These are phyloP conservation scores for Glaciozyma antarctica DNA, from an alignment of 768 basidiomycete genomes.

Conservation along the genomic window DNA sequence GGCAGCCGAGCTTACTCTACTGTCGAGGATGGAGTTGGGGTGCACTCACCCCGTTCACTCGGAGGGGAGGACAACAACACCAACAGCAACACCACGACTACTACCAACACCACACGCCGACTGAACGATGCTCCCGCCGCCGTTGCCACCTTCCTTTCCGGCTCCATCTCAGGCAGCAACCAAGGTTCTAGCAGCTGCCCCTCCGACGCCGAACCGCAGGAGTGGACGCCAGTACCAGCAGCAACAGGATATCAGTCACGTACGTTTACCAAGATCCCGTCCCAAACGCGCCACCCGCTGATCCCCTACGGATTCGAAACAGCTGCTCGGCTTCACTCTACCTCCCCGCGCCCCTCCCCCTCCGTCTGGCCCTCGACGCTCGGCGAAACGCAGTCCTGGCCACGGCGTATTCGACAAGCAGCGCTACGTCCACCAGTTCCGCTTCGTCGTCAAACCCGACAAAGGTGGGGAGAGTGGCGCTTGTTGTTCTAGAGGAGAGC, in stretches of 20 bases:
- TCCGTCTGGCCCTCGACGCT: conserved; percentile 52
- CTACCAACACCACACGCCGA: too few relatives aligned
- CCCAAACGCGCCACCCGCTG: not conserved
- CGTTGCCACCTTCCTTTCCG: too few relatives aligned
- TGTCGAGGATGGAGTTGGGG: too few relatives aligned
- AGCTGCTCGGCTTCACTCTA: conserved; percentile 83
- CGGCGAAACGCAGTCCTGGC: conserved; percentile 42
- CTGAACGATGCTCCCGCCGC: too few relatives aligned
- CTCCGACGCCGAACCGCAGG: not conserved
- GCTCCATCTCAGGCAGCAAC: not conserved
- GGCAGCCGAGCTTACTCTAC: too few relatives aligned
- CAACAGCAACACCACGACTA: too few relatives aligned
- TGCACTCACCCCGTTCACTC: too few relatives aligned
- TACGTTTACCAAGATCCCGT: not conserved
- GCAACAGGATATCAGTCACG: not conserved
- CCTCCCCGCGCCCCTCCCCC: conserved; percentile 68
- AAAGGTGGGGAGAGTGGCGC: conserved; percentile 14
- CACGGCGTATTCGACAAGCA: conserved; percentile 41
- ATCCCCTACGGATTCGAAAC: not conserved
- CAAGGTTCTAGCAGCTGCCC: not conserved
- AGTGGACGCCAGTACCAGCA: not conserved
- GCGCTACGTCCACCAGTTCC: conserved; percentile 24
- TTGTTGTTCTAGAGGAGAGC: not conserved
- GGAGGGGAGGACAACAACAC: too few relatives aligned
- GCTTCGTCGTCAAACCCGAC: conserved; percentile 25